A percentile compares a stretch with the other conserved stretches of the same genome.
Evolutionary conservation across 805 yeast genomes (phyloP).

Genomic region (Schwanniomyces sp.): DNA sequence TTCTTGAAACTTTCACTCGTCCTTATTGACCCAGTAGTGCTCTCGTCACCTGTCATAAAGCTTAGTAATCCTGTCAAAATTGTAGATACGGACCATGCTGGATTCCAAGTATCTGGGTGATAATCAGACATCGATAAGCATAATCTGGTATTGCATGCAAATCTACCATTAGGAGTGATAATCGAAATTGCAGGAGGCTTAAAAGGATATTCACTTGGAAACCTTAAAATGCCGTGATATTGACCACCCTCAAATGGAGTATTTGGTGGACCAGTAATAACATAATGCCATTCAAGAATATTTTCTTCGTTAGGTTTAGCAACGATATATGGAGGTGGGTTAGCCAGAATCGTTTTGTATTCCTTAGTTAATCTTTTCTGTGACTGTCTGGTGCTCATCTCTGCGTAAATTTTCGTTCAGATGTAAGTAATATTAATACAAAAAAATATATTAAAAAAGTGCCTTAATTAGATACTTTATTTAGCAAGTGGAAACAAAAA

Average conservation of each 20-base stretch:
- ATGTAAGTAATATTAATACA: not conserved
- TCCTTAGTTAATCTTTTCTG: constrained; percentile 67
- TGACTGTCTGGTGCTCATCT: constrained; percentile 42
- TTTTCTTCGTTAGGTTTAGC: constrained; percentile 89
- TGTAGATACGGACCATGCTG: constrained; percentile 92
- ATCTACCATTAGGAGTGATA: constrained; percentile 89
- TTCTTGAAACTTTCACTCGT: constrained; percentile 61
- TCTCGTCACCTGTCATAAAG: constrained; percentile 87
- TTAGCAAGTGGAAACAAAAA: not conserved
- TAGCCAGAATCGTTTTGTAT: constrained; percentile 71
- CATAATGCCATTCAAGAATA: constrained; percentile 90
- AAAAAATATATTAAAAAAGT: not conserved
- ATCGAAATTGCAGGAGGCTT: constrained; percentile 89
- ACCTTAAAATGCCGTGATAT: constrained; percentile 83
- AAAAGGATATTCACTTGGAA: constrained; percentile 86
- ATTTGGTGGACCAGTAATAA: constrained; percentile 87
- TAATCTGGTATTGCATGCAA: constrained; percentile 74
- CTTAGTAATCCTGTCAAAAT: constrained; percentile 84
- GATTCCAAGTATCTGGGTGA: constrained; percentile 95
- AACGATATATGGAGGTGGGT: constrained; percentile 79
- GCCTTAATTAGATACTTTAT: not conserved
- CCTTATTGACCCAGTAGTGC: constrained; percentile 77
- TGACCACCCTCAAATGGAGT: constrained; percentile 87
- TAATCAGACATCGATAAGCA: constrained; percentile 93
- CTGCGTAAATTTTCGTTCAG: not conserved